Percentiles rank a stretch among this genome's conserved stretches.
phyloP scores from a whole-genome alignment of 2,329 filamentous ascomycete species.

The Fusarium sp. region DNA sequence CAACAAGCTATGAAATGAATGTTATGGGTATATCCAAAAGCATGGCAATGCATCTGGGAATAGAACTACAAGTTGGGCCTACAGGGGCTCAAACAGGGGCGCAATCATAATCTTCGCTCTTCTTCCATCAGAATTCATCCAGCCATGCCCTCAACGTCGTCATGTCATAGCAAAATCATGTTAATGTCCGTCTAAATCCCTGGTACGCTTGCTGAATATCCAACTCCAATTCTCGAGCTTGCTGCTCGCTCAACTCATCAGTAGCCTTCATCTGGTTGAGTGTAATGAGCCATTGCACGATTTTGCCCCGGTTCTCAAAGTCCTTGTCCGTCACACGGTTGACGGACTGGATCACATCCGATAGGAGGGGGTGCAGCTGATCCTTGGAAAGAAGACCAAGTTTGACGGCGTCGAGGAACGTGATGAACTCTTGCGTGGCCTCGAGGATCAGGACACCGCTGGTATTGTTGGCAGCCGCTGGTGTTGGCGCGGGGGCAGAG shows the following conservation, averaged over 20 bases:
- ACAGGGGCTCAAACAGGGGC: neutral
- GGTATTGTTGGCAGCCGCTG: constrained; percentile 63
- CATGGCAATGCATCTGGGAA: constrained; percentile 23
- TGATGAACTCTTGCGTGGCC: constrained; percentile 98
- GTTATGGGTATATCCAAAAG: constrained; percentile 44
- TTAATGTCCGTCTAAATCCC: constrained; percentile 88
- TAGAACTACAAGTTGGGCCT: neutral
- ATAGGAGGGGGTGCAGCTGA: constrained; percentile 93
- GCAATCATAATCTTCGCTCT: constrained; percentile 29
- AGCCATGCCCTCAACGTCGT: neutral
- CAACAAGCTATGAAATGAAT: constrained; percentile 17
- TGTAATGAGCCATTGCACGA: constrained; percentile 97
- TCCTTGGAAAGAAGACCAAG: constrained; percentile 95
- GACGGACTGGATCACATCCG: constrained; percentile 96
- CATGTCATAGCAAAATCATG: constrained; percentile 53
- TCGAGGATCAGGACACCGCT: constrained; percentile 83
- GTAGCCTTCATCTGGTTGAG: constrained; percentile 98
- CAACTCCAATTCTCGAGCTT: constrained; percentile 89
- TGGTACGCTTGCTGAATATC: constrained; percentile 96
- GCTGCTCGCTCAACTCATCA: constrained; percentile 89
- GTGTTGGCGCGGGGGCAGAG: constrained; percentile 61
- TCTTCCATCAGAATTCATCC: constrained; percentile 16
- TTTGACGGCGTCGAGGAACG: constrained; percentile 94
- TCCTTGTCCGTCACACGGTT: constrained; percentile 97
- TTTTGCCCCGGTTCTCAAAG: constrained; percentile 96